Evolutionary conservation across 164 flowering plant genomes (phyloP).

Genomic region (Houttuynia cordata): DNA sequence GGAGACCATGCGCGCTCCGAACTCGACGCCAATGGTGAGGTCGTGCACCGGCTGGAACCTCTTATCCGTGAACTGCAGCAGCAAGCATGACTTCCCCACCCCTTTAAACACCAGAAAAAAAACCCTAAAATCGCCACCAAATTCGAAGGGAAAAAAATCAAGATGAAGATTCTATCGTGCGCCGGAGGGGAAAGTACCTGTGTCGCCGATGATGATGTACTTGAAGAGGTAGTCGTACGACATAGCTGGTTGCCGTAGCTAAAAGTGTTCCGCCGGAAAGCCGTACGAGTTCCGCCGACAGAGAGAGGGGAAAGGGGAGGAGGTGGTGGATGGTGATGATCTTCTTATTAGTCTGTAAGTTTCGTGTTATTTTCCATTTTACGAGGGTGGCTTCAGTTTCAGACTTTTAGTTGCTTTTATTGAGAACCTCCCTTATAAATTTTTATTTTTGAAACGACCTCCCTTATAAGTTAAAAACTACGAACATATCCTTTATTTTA

Average conservation of each 20-base stretch:
- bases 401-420: too few relatives aligned
- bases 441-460: too few relatives aligned
- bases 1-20: constrained; percentile 36
- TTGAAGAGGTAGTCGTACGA: constrained; percentile 33
- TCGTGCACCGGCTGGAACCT: constrained; percentile 41
- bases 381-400: too few relatives aligned
- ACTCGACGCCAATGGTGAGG: constrained; percentile 38
- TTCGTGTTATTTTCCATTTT: too few relatives aligned
- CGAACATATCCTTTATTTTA: too few relatives aligned
- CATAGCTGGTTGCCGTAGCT: constrained; percentile 10
- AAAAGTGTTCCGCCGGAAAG: too few relatives aligned
- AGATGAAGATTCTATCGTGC: not conserved
- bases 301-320: too few relatives aligned
- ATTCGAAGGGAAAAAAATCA: not conserved
- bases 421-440: too few relatives aligned
- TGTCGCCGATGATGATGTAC: constrained; percentile 31
- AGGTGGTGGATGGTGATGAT: too few relatives aligned
- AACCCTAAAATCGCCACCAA: not conserved
- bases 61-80: constrained; percentile 39
- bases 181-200: constrained; percentile 15
- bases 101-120: constrained; percentile 8
- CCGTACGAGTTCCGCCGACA: too few relatives aligned
- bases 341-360: too few relatives aligned
- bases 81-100: constrained; percentile 39
- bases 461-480: too few relatives aligned